phyloP scores from a whole-genome alignment of 73 alveolate species.

The Paramecium biaurelia region DNA sequence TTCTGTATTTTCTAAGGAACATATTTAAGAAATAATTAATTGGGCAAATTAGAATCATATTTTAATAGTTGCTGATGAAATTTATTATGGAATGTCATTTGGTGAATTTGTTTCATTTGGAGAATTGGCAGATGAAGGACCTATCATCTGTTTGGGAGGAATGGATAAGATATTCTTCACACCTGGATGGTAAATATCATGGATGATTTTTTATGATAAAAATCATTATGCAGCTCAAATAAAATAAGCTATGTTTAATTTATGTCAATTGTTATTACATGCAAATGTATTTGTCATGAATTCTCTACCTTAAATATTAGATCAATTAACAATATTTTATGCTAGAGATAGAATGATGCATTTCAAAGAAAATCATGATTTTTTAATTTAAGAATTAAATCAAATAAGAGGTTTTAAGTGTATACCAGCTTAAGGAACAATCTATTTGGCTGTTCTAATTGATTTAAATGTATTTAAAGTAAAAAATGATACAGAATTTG shows the following conservation, averaged over 20 bases:
- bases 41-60: slow-evolving; percentile 70
- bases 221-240: slow-evolving; percentile 67
- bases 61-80: slow-evolving; percentile 86
- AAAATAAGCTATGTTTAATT: slow-evolving; percentile 56
- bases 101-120: slow-evolving; percentile 62
- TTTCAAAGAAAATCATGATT: slow-evolving; percentile 70
- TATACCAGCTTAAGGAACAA: slow-evolving; percentile 73
- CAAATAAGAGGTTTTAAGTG: slow-evolving; percentile 73
- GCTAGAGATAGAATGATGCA: slow-evolving; percentile 62
- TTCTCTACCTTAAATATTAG: slow-evolving; percentile 70
- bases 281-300: slow-evolving; percentile 68
- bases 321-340: slow-evolving; percentile 60
- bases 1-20: slow-evolving; percentile 78
- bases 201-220: slow-evolving; percentile 79
- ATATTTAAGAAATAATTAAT: slow-evolving; percentile 70
- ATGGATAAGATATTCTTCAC: slow-evolving; percentile 77
- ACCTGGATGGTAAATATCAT: slow-evolving; percentile 92
- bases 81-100: slow-evolving; percentile 75
- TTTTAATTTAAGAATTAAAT: slow-evolving; percentile 50
- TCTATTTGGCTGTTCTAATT: slow-evolving; percentile 78
- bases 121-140: slow-evolving; percentile 66
- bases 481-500: slow-evolving; percentile 43
- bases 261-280: slow-evolving; percentile 68
- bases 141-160: slow-evolving; percentile 71
- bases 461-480: slow-evolving; percentile 31